Conservation (phyloP, 129 eudicot species). For the Arctium lappa region DNA sequence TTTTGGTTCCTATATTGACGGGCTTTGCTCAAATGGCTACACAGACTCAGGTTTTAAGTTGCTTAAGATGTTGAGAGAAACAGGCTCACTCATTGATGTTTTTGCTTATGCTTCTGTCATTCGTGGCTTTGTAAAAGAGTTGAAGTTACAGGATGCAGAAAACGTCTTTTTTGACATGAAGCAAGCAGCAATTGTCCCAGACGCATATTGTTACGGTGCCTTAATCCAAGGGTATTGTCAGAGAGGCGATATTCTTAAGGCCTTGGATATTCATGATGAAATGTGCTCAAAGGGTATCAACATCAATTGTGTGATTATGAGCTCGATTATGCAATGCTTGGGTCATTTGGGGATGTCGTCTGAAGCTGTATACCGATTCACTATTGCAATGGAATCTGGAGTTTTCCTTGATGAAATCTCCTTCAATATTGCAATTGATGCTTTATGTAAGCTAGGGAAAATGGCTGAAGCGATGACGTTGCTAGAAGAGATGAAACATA, state of each 20-base stretch:
- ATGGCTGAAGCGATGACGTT: conserved; percentile 48
- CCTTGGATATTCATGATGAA: conserved; percentile 41
- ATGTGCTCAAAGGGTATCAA: conserved; percentile 57
- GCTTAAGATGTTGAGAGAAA: conserved; percentile 28
- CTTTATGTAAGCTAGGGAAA: conserved; percentile 52
- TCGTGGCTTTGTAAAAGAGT: conserved; percentile 57
- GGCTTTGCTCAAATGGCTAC: conserved; percentile 52
- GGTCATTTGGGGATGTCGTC: conserved; percentile 37
- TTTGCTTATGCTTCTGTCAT: conserved; percentile 54
- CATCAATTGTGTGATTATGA: conserved; percentile 59
- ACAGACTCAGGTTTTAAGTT: conserved; percentile 41
- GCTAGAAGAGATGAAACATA: conserved; percentile 57
- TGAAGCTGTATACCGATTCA: conserved; percentile 48
- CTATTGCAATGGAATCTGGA: conserved; percentile 31
- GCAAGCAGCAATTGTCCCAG: conserved; percentile 38
- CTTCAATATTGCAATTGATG: conserved; percentile 50
- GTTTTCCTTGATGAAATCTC: conserved; percentile 50
- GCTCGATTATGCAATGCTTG: conserved; percentile 58
- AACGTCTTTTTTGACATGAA: conserved; percentile 55
- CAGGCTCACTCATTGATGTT: conserved; percentile 28
- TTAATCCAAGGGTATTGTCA: conserved; percentile 65
- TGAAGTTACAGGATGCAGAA: conserved; percentile 63
- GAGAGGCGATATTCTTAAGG: conserved; percentile 33
- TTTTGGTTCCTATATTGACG: conserved; percentile 47
- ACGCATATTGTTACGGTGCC: conserved; percentile 44